These are phyloP conservation scores for Eucalyptus globulus DNA, from an alignment of 345 rosid genomes.

Conservation along the genomic window DNA sequence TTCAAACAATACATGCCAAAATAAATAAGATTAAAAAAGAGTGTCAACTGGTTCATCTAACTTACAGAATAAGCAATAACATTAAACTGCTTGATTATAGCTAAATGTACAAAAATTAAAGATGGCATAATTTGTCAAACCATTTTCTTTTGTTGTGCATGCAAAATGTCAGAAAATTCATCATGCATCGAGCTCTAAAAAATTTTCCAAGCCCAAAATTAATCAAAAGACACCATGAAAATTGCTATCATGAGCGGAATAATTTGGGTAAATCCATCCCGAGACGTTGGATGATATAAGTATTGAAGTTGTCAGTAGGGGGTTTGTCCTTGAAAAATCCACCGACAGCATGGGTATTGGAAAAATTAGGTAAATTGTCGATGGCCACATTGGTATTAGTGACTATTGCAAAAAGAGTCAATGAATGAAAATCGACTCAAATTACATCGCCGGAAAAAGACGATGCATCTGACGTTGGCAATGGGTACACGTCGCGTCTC, in stretches of 20 bases:
- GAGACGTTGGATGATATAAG: too few relatives aligned
- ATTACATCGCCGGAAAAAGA: background rate
- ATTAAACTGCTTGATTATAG: too few relatives aligned
- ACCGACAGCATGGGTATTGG: background rate
- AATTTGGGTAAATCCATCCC: too few relatives aligned
- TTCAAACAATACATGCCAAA: too few relatives aligned
- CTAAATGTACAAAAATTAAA: too few relatives aligned
- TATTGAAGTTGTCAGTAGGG: background rate
- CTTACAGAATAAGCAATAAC: too few relatives aligned
- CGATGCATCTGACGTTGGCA: background rate
- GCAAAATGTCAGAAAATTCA: too few relatives aligned
- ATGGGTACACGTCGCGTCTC: background rate
- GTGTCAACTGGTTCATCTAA: fast-evolving
- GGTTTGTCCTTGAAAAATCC: background rate
- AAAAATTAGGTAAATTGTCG: too few relatives aligned
- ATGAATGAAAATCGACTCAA: background rate
- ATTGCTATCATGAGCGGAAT: background rate
- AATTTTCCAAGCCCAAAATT: background rate
- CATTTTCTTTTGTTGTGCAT: background rate
- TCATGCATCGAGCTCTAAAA: background rate
- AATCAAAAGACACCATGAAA: background rate
- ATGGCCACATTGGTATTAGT: background rate
- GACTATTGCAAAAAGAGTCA: background rate
- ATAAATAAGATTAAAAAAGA: too few relatives aligned
- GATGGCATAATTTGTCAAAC: too few relatives aligned